Evolutionary conservation across 352 stramenopile species (phyloP), one percentile per base, ranked within the genome.

Genomic region (Salisapilia sapeloensis): DNA sequence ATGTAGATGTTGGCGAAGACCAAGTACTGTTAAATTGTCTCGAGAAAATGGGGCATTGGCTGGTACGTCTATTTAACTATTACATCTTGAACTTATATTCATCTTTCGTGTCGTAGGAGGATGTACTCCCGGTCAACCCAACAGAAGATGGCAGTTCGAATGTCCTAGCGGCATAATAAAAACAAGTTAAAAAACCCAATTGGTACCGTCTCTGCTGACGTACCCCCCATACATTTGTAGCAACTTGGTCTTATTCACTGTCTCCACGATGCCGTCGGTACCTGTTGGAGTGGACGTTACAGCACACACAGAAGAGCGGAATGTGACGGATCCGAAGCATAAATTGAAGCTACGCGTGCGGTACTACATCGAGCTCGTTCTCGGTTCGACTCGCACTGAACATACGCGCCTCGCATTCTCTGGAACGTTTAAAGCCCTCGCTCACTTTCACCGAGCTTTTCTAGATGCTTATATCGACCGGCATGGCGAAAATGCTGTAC

Each of bases 341-440:
- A 62, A 60, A 26, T 46, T 40, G 30, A 60, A 64, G 32, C 29
- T 67, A 24, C 65, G 48, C 26, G 60, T 71, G 44, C 65, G 65
- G 21, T 81, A 78, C 51, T 81, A 81, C 42, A 62, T 81, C 36
- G 65, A 81, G 43, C 28, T 81, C 20, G 52, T 81, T 12, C 51
- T 78, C 26, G 65, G 61, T 15, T 53, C 56, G 6, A 41, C 50
- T 13, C 61, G 56, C 24, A 53, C 46, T 48, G 62, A 34, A 21
- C 65, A 78, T 57, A 64, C 53, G 36, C 62, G 65, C 0, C 32
- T 78, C 17, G 61, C 59, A 19, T 81, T 81, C 53, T 67, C 59
- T 4, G 65, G 65, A 25, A 60, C 56, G 18, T 81, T 81, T 42
- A 57, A 65, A 42, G 46, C 56, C 33, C 57, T 81, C 16, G 44